phyloP scores from a whole-genome alignment of 208 protist genomes.

The Trypanosomatidae sp. region DNA sequence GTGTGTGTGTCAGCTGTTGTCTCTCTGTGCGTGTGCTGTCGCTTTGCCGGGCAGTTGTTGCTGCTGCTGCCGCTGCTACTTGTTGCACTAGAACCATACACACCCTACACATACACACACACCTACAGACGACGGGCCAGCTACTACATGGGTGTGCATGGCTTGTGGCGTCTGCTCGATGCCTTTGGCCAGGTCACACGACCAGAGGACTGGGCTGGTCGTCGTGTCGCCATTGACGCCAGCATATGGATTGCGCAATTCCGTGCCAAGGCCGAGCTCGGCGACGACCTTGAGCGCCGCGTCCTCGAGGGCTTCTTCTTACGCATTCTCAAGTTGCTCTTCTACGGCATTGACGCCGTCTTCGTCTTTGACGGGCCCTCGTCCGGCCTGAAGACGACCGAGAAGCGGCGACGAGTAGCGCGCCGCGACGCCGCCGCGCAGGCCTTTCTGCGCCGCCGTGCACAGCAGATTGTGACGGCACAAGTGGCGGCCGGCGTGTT shows the following conservation, averaged over 20 bases:
- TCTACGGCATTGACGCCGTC: conserved; percentile 74
- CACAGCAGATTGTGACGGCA: conserved; percentile 51
- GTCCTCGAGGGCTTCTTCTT: conserved; percentile 69
- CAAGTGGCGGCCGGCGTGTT: conserved; percentile 47
- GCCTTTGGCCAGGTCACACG: conserved; percentile 55
- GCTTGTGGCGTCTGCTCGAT: conserved; percentile 77
- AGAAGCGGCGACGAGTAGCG: conserved; percentile 32
- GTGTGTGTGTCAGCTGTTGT: not conserved
- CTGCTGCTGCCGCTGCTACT: not conserved
- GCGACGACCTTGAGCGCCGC: conserved; percentile 31
- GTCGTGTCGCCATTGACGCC: conserved; percentile 73
- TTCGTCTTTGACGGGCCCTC: conserved; percentile 83
- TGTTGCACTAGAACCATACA: not conserved
- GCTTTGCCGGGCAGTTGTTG: not conserved
- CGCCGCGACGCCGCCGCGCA: conserved; percentile 15
- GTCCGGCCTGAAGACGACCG: conserved; percentile 31
- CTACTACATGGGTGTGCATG: conserved; percentile 84
- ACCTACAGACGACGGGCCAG: not conserved
- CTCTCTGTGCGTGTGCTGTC: too few relatives aligned
- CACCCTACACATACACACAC: not conserved
- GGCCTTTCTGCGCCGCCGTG: conserved; percentile 24
- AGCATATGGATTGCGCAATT: conserved; percentile 86
- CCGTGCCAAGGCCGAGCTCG: conserved; percentile 16
- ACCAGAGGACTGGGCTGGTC: conserved; percentile 45
- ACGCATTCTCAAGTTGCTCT: conserved; percentile 79